A percentile compares a stretch with the other conserved stretches of the same genome.
These are phyloP conservation scores for Bullera alba DNA, from an alignment of 768 basidiomycete species.

Conservation along the genomic window DNA sequence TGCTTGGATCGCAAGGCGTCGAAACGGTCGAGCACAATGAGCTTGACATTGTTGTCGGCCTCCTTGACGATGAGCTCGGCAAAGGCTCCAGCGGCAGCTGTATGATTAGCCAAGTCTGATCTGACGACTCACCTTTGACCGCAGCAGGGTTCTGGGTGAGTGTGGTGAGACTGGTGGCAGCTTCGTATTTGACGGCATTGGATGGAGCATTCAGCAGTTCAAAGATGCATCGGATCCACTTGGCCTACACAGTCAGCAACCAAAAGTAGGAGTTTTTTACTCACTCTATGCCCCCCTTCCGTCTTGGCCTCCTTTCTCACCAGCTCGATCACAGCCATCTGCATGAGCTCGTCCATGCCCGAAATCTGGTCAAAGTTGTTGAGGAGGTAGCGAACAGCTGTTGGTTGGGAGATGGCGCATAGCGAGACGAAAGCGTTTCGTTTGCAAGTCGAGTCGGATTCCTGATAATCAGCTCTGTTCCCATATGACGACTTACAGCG, in stretches of 20 bases:
- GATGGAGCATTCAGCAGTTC: slow-evolving; percentile 83
- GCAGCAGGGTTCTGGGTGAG: slow-evolving; percentile 93
- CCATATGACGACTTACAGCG: slow-evolving; percentile 50
- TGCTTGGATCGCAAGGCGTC: slow-evolving; percentile 75
- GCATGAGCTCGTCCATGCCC: slow-evolving; percentile 79
- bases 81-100: slow-evolving; percentile 81
- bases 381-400: slow-evolving; percentile 85
- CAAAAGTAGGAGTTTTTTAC: slow-evolving; percentile 33
- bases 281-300: slow-evolving; percentile 73
- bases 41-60: slow-evolving; percentile 97
- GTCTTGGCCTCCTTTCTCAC: slow-evolving; percentile 80
- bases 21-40: slow-evolving; percentile 89
- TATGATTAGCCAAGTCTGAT: slow-evolving; percentile 3
- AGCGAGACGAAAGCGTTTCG: slow-evolving; percentile 96
- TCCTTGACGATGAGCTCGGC: slow-evolving; percentile 88
- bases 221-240: slow-evolving; percentile 88
- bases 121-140: slow-evolving; percentile 65
- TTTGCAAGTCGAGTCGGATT: slow-evolving; percentile 92
- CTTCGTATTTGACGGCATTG: slow-evolving; percentile 94
- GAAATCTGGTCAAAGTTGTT: slow-evolving; percentile 76
- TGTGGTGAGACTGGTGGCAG: slow-evolving; percentile 86
- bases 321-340: slow-evolving; percentile 92
- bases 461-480: slow-evolving; percentile 43
- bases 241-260: slow-evolving; percentile 53
- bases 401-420: slow-evolving; percentile 66